Percentiles rank a stretch among this genome's conserved stretches.
phyloP scores from a whole-genome alignment of 164 flowering plant genomes.

The Vitis riparia region DNA sequence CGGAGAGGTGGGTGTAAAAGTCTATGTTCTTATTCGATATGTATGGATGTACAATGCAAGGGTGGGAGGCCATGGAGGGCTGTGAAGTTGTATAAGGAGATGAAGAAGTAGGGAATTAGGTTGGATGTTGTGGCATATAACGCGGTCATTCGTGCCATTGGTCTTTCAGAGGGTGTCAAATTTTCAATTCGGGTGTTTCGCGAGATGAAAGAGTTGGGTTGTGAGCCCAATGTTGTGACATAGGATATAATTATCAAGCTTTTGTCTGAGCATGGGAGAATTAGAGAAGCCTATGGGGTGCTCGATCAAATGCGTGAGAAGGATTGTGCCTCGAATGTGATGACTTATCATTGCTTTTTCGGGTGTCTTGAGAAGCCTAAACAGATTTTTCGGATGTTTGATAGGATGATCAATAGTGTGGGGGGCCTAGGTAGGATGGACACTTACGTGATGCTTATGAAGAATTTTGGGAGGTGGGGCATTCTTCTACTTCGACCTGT shows the following conservation, averaged over 20 bases:
- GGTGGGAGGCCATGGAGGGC: conserved; percentile 86
- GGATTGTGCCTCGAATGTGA: conserved; percentile 63
- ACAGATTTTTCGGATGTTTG: conserved; percentile 72
- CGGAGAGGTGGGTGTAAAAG: conserved; percentile 53
- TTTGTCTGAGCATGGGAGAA: conserved; percentile 64
- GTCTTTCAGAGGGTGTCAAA: conserved; percentile 74
- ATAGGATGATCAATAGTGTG: conserved; percentile 67
- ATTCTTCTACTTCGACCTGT: conserved; percentile 58
- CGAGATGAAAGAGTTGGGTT: conserved; percentile 80
- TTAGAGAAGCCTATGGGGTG: conserved; percentile 51
- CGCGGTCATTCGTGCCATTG: conserved; percentile 68
- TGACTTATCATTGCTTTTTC: conserved; percentile 75
- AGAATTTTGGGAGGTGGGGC: conserved; percentile 94
- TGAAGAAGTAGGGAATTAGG: conserved; percentile 64
- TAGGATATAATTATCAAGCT: conserved; percentile 74
- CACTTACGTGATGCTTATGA: conserved; percentile 87
- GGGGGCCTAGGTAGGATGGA: conserved; percentile 66
- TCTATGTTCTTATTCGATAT: conserved; percentile 77
- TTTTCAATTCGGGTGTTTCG: conserved; percentile 44
- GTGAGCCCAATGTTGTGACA: conserved; percentile 63
- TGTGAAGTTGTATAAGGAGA: conserved; percentile 75
- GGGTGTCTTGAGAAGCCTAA: conserved; percentile 59
- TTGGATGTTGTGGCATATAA: conserved; percentile 85
- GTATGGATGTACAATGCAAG: conserved; percentile 87
- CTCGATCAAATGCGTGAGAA: conserved; percentile 53